Evolutionary conservation across 2,329 filamentous ascomycete species (phyloP).

Genomic region (Aureobasidium namibiae): DNA sequence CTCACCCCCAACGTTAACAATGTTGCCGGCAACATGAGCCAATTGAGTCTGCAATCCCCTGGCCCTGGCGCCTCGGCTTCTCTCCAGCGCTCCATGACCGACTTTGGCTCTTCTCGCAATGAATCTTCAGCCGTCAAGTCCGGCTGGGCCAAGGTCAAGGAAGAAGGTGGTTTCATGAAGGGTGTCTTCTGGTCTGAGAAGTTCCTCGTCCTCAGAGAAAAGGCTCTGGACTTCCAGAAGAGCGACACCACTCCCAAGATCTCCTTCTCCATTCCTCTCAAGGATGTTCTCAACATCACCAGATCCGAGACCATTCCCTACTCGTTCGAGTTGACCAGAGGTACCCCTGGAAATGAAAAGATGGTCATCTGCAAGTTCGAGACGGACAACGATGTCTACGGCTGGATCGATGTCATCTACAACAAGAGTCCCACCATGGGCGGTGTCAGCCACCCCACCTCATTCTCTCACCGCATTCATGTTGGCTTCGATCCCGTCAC

Average conservation of each 20-base stretch:
- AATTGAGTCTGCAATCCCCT: slow-evolving; percentile 64
- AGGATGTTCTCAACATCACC: slow-evolving; percentile 82
- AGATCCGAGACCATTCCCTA: slow-evolving; percentile 85
- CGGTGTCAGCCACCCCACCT: slow-evolving; percentile 95
- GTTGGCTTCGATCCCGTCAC: slow-evolving; percentile 95
- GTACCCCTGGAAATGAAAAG: slow-evolving; percentile 60
- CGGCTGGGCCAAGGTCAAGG: slow-evolving; percentile 79
- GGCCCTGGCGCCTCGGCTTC: slow-evolving; percentile 29
- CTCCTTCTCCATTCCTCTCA: slow-evolving; percentile 74
- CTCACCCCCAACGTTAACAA: slow-evolving; percentile 66
- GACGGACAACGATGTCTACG: slow-evolving; percentile 91
- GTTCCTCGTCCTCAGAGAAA: slow-evolving; percentile 85
- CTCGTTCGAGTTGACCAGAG: slow-evolving; percentile 85
- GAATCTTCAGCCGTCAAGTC: slow-evolving; percentile 43
- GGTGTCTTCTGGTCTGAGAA: slow-evolving; percentile 81
- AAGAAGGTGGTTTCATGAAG: slow-evolving; percentile 76
- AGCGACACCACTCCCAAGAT: slow-evolving; percentile 73
- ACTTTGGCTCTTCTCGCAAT: slow-evolving; percentile 28
- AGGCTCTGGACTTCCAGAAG: slow-evolving; percentile 91
- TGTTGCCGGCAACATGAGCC: slow-evolving; percentile 66
- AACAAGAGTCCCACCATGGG: slow-evolving; percentile 95
- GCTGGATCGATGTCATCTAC: slow-evolving; percentile 98
- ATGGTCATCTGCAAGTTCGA: slow-evolving; percentile 90
- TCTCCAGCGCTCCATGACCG: slow-evolving; percentile 33
- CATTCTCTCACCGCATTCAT: slow-evolving; percentile 94